Evolutionary conservation across 2,329 filamentous ascomycete genomes (phyloP), one percentile per base, ranked within the genome.

Genomic region (Alternaria consortialis): DNA sequence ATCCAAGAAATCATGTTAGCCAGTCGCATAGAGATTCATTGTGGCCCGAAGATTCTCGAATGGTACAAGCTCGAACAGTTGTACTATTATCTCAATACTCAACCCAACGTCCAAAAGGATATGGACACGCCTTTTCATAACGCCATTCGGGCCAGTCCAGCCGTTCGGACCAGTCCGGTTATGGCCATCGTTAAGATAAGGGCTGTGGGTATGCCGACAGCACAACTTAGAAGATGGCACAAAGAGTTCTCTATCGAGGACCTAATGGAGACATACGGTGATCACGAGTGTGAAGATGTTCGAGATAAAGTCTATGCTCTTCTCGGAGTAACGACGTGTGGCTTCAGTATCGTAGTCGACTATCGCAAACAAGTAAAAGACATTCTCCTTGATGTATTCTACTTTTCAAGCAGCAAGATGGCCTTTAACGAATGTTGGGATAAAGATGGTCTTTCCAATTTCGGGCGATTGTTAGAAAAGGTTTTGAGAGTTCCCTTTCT

Each of bases 31-130:
- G 27, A 47, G 9, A 31, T 47, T 8, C 43, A 20, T 20, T 32
- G 43, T 20, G 27, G 27, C 27, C 20, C 43, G 6, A 27, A 46
- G 25, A 31, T 17, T 17, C 15, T 31, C 27, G 13, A 17, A 15
- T 47, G n/a, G 27, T 20, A 12, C 17, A 31, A 31, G 7, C n/a
- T 47, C 11, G 15, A 20, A 6, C 15, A 17, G 5, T 20, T 31
- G n/a, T 31, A 31, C 9, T 29, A 31, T 12, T 17, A 47, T 12
- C n/a, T 32, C 3, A 4, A 11, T 7, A 43, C 8, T 12, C 27
- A 3, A 2, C 7, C 3, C 5, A 8, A 13, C 0, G 0, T 4
- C 12, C 1, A 25, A 0, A 25, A 27, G 5, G 40, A 27, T 1
- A 13, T 20, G 9, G 5, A 20, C n/a, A 17, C 27, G n/a, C 15